Evolutionary conservation across 2,329 filamentous ascomycete species (phyloP), one percentile per base, ranked within the genome.

Genomic region (Scedosporium aurantiacum): DNA sequence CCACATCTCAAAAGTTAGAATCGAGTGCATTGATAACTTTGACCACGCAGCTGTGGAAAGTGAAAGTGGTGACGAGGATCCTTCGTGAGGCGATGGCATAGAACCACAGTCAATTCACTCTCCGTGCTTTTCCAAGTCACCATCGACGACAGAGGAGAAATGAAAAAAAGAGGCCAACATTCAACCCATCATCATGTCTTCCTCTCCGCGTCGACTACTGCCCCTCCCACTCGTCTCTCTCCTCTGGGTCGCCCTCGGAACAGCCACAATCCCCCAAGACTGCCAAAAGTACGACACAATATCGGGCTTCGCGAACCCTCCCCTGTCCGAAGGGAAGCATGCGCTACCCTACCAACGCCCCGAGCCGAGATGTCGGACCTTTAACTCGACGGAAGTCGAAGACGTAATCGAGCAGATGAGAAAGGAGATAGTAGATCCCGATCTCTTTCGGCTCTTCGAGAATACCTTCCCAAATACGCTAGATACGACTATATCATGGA

Each of bases 331-430:
- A 18, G 92, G 93, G 8, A 84, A 83, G 6, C 82, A 93, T 70
- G 78, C 83, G 62, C 83, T 96, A 6, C 88, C 91, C 1, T 95
- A 82, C 71, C 91, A 94, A 76, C 83, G 93, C 32, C 92, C 93
- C 0, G 80, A 81, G 1, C 76, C 81, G 61, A 81, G 83, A 68
- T 97, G 92, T 71, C 87, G 92, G 58, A 95, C 90, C 1, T 95
- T 94, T 76, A 83, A 83, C 64, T 89, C 90, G 2, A 81, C 85
- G 2, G 79, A 85, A 6, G 89, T 96, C 4, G 93, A 97, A 70
- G 76, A 85, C 60, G 82, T 89, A 52, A 90, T 97, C 63, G 61
- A 64, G 23, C 79, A 87, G 64, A 83, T 96, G 78, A 85, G 84
- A 45, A 74, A 77, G 28, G 79, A 82, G 58, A 85, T 97, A 68